These are phyloP conservation scores for Takashimella koratensis DNA, from an alignment of 1,284 basidiomycete genomes.

Conservation along the genomic window DNA sequence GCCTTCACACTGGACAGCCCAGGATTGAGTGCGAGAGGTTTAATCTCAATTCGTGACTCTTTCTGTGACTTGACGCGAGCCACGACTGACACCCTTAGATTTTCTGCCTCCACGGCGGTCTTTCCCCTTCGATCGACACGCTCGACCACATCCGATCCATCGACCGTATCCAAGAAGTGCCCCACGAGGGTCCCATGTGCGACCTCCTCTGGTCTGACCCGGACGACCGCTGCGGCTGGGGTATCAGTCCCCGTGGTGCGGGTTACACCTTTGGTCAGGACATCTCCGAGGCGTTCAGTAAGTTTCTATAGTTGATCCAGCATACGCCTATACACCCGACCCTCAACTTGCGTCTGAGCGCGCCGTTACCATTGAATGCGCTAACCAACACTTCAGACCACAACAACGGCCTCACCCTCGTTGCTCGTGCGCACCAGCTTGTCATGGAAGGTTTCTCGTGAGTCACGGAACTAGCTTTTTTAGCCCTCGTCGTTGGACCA, in stretches of 20 bases:
- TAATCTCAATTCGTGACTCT: background rate
- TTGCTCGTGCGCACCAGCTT: slow-evolving; percentile 91
- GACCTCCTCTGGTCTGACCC: slow-evolving; percentile 99
- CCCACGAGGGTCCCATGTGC: slow-evolving; percentile 99
- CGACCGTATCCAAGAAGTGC: slow-evolving; percentile 97
- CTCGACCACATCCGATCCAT: slow-evolving; percentile 98
- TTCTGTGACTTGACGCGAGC: no score
- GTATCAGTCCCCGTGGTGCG: slow-evolving; percentile 96
- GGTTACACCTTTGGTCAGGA: slow-evolving; percentile 99
- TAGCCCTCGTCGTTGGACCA: slow-evolving; percentile 27
- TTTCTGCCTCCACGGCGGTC: slow-evolving; percentile 97
- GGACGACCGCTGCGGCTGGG: slow-evolving; percentile 99
- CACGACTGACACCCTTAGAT: no score
- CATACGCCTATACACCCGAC: no score
- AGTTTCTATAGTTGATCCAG: slow-evolving; percentile 16
- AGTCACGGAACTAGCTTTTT: slow-evolving; percentile 36
- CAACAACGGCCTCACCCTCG: slow-evolving; percentile 96
- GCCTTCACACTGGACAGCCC: no score
- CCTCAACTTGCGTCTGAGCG: background rate
- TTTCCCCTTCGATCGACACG: slow-evolving; percentile 98
- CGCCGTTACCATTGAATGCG: background rate
- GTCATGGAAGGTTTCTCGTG: slow-evolving; percentile 88
- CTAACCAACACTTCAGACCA: slow-evolving; percentile 58
- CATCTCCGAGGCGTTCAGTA: slow-evolving; percentile 64
- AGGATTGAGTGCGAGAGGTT: no score